Conservation (phyloP, 2,329 filamentous ascomycete species). For the Ceratocystis papillata region DNA sequence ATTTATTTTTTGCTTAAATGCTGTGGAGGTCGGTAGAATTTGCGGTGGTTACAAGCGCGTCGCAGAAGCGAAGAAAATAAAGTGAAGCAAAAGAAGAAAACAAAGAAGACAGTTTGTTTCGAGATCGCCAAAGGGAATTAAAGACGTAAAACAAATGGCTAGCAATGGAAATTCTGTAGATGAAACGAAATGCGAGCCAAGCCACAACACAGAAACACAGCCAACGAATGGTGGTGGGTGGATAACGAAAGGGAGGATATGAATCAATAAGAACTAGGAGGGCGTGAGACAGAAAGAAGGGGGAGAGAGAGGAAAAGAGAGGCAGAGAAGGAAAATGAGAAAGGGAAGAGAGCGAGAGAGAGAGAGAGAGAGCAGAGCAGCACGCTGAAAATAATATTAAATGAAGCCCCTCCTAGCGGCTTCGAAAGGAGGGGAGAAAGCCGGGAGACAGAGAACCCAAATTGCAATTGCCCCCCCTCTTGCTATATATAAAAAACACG, state of each 20-base stretch:
- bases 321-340: no score
- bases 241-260: neutral
- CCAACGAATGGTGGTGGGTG: neutral
- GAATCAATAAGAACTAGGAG: neutral
- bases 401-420: neutral
- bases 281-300: neutral
- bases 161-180: conserved; percentile 15
- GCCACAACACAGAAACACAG: neutral
- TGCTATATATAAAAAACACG: neutral
- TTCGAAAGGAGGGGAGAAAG: neutral
- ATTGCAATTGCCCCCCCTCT: neutral
- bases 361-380: neutral
- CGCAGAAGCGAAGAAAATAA: conserved; percentile 20
- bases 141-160: neutral
- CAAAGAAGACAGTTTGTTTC: conserved; percentile 16
- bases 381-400: neutral
- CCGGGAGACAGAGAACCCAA: neutral
- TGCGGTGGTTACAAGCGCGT: conserved; percentile 15
- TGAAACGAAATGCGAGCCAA: conserved; percentile 17
- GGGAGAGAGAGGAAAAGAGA: neutral
- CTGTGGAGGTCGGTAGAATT: neutral
- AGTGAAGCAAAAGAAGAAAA: conserved; percentile 7
- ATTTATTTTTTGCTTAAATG: neutral
- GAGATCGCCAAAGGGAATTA: conserved; percentile 13
- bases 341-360: neutral